phyloP scores from a whole-genome alignment of 2,329 filamentous ascomycete species.

The Triangularia verruculosa region DNA sequence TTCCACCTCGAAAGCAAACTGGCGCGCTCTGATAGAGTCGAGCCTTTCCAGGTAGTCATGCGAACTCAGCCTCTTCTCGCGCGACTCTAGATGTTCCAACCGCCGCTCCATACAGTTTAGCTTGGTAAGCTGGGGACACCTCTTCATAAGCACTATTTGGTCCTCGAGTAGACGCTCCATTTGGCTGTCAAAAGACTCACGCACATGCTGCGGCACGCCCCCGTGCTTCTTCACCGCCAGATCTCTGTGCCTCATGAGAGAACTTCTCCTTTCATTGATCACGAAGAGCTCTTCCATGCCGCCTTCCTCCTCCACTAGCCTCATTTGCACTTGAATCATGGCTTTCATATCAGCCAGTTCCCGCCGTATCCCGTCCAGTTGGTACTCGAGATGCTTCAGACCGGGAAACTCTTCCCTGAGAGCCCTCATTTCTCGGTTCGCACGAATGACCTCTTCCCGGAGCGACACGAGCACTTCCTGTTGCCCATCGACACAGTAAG shows the following conservation, averaged over 20 bases:
- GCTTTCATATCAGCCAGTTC: not conserved
- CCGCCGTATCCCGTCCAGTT: not conserved
- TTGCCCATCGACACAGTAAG: not conserved
- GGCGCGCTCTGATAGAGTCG: not conserved
- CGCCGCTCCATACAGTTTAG: not conserved
- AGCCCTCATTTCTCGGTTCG: not conserved
- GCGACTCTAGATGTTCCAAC: not conserved
- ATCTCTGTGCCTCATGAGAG: not conserved
- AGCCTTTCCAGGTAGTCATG: not conserved
- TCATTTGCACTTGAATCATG: not conserved
- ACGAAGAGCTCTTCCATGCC: not conserved
- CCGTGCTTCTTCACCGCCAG: not conserved
- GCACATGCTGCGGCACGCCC: too few species aligned
- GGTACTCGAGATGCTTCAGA: not conserved
- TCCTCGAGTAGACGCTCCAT: not conserved
- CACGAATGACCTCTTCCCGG: not conserved
- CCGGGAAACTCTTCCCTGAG: not conserved
- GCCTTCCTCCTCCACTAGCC: not conserved
- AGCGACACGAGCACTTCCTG: not conserved
- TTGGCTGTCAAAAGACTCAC: too few species aligned
- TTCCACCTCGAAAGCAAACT: not conserved
- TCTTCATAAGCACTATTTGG: not conserved
- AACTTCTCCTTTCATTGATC: not conserved
- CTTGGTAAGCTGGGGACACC: not conserved
- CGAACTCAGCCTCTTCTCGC: not conserved